Conservation (phyloP, 768 basidiomycete genomes). For the Boletus subcaerulescens region DNA sequence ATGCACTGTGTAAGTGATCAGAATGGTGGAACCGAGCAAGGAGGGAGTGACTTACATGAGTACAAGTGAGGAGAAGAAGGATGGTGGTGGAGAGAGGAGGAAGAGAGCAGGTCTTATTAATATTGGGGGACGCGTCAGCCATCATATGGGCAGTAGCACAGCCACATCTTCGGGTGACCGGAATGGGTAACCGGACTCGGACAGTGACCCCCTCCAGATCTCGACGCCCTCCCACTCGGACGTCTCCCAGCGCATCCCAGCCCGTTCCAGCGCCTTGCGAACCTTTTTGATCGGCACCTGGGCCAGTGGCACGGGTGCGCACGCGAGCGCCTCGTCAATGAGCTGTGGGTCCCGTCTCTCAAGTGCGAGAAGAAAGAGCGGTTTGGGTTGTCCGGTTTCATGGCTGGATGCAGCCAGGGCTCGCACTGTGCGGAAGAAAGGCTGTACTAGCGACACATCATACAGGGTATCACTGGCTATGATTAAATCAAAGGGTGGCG, state of each 20-base stretch:
- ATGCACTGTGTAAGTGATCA: not conserved
- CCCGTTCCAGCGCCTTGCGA: constrained; percentile 55
- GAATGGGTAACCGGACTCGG: not conserved
- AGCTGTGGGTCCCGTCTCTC: constrained; percentile 75
- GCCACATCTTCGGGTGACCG: constrained; percentile 17
- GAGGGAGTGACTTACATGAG: not conserved
- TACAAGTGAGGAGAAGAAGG: not conserved
- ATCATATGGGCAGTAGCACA: constrained; percentile 9
- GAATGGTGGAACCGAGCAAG: not conserved
- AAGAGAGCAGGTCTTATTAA: constrained; percentile 23
- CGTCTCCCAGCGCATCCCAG: constrained; percentile 55
- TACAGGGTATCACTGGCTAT: constrained; percentile 85
- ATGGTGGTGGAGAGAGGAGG: not conserved
- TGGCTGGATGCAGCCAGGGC: constrained; percentile 38
- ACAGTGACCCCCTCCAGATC: constrained; percentile 54
- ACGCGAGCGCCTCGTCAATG: constrained; percentile 53
- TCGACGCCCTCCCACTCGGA: constrained; percentile 82
- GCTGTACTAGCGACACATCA: constrained; percentile 52
- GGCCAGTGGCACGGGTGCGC: constrained; percentile 58
- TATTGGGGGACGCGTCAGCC: constrained; percentile 32
- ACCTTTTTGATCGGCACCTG: constrained; percentile 61
- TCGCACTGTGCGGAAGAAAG: constrained; percentile 67
- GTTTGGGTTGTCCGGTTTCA: not conserved
- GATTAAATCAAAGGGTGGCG: constrained; percentile 72
- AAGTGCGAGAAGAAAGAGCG: constrained; percentile 47